phyloP scores from a whole-genome alignment of 345 rosid species.

The Arabis hirsuta region DNA sequence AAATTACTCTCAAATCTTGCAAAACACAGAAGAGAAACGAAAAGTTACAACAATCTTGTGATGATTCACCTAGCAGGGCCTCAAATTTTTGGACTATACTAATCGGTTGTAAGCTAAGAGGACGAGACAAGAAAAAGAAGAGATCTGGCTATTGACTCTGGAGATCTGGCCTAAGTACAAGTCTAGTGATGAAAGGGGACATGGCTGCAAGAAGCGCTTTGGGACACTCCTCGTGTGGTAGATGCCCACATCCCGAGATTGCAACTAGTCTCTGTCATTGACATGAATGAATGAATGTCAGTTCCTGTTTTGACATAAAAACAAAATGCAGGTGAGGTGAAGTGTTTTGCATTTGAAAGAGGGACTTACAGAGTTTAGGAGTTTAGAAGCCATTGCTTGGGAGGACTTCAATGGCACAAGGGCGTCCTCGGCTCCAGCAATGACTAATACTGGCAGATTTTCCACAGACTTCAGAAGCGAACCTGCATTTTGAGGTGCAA shows the following conservation, averaged over 20 bases:
- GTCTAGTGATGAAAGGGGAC: conserved; percentile 70
- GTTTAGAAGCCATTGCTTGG: conserved; percentile 72
- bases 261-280: conserved; percentile 78
- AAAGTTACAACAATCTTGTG: conserved; percentile 28
- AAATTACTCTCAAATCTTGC: conserved; percentile 1
- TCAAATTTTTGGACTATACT: conserved; percentile 18
- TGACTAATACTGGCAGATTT: conserved; percentile 68
- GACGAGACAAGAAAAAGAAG: conserved; percentile 8
- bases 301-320: conserved; percentile 20
- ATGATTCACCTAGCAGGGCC: conserved; percentile 22
- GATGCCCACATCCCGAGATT: conserved; percentile 88
- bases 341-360: not conserved
- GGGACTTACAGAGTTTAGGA: conserved; percentile 82
- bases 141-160: conserved; percentile 50
- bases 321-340: not conserved
- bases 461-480: conserved; percentile 62
- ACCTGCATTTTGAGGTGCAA: conserved; percentile 57
- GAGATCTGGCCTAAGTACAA: conserved; percentile 54
- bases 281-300: conserved; percentile 12
- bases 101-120: conserved; percentile 29
- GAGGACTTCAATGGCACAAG: conserved; percentile 77
- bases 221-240: conserved; percentile 92
- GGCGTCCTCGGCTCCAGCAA: conserved; percentile 80
- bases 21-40: conserved; percentile 7
- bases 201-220: conserved; percentile 79